Evolutionary conservation across 2,329 filamentous ascomycete species (phyloP), one percentile per base, ranked within the genome.

Genomic region (Thermothelomyces thermophilus): DNA sequence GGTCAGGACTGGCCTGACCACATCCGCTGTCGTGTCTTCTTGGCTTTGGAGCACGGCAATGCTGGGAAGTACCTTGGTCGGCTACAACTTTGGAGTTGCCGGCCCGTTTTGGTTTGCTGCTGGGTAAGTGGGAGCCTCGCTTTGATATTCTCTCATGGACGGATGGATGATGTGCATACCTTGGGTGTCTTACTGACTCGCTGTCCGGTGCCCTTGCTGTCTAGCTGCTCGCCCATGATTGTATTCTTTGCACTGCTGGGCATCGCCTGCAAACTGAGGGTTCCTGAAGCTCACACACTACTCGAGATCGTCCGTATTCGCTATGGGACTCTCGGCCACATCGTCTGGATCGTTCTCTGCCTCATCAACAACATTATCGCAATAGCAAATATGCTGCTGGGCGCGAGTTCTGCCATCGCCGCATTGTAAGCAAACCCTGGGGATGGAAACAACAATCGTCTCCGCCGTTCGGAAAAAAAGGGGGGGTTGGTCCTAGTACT

Each of bases 301-400:
- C 30, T 43, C 6, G 41, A 43, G 30, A 33, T 43, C 22, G 30
- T 43, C 19, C 28, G 41, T 1, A 24, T 43, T 10, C 41, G 41
- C 5, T 43, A 43, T 30, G 41, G 41, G 7, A 43, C 20, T 4
- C 3, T 24, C 9, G 30, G 28, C 10, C 41, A 43, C 17, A 24
- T 34, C 10, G 28, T 43, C 5, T 43, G 41, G 41, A 43, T 43
- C n/a, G 41, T 43, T 8, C 41, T 43, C 2, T 43, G 41, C 10
- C 41, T 43, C 19, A 34, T 43, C 17, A 43, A 43, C 41, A 43
- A 43, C 28, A 34, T 43, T 17, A 34, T 43, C 11, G 41, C 30
- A 8, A 17, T 43, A 1, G 28, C 41, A 1, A 43, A 43, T 17
- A 43, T 43, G 41, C 19, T 43, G 10, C 17, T 43, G 17, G 30